phyloP scores from a whole-genome alignment of 345 rosid species.

The Euclidium syriacum region DNA sequence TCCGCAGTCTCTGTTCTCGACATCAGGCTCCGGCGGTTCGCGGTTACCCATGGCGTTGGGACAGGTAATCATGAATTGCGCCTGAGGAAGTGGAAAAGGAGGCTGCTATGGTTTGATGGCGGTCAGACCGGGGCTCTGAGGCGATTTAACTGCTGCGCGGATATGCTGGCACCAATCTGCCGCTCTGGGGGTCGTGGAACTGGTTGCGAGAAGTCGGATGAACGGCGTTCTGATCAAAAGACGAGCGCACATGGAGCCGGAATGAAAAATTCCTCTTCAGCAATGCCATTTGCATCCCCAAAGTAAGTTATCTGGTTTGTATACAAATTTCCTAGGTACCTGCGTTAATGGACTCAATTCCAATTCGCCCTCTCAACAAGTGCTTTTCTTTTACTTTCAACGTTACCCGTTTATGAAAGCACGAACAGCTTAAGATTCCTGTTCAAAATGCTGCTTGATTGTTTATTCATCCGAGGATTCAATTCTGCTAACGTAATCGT shows the following conservation, averaged over 20 bases:
- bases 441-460: no score
- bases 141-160: constrained; percentile 50
- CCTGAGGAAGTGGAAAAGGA: constrained; percentile 33
- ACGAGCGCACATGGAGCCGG: constrained; percentile 49
- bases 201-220: constrained; percentile 46
- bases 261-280: constrained; percentile 45
- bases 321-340: background rate
- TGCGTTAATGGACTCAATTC: background rate
- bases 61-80: constrained; percentile 25
- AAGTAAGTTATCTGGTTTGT: constrained; percentile 41
- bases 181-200: constrained; percentile 28
- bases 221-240: constrained; percentile 49
- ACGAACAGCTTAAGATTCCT: no score
- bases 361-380: no score
- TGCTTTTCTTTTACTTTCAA: no score
- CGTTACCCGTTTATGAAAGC: no score
- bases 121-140: constrained; percentile 15
- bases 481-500: no score
- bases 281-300: constrained; percentile 76
- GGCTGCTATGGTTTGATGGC: constrained; percentile 18
- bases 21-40: constrained; percentile 35
- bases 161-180: constrained; percentile 54
- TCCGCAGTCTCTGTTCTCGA: constrained; percentile 59
- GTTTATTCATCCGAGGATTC: no score
- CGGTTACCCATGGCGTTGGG: background rate